These are phyloP conservation scores for Aspergillus neoniger DNA, from an alignment of 2,329 filamentous ascomycete species.

Conservation along the genomic window DNA sequence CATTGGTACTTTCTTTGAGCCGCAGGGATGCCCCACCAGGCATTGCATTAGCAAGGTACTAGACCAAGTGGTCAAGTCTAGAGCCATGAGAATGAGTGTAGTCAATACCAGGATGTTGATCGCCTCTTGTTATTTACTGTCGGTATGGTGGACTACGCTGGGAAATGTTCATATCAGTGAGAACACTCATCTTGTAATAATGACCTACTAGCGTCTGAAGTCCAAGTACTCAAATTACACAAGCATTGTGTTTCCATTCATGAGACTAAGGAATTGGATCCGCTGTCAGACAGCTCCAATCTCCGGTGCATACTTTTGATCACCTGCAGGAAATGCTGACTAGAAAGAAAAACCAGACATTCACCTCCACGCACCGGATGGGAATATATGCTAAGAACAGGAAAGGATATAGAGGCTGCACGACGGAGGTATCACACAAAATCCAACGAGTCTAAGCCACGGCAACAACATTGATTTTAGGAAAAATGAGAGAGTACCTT, in stretches of 20 bases:
- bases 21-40: background rate
- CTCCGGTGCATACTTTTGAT: background rate
- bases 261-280: background rate
- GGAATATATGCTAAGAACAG: conserved; percentile 8
- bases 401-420: conserved; percentile 9
- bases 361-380: background rate
- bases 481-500: background rate
- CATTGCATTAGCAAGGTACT: background rate
- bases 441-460: conserved; percentile 15
- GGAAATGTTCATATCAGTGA: background rate
- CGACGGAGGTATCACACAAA: conserved; percentile 18
- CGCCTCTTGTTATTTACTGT: background rate
- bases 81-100: no score
- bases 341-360: background rate
- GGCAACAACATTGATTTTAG: conserved; percentile 1
- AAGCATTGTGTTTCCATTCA: background rate
- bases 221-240: background rate
- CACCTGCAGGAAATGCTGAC: background rate
- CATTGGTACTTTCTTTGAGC: background rate
- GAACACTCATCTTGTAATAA: background rate
- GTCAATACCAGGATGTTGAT: background rate
- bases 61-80: background rate
- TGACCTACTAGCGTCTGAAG: background rate
- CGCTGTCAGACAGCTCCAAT: background rate
- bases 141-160: background rate